Evolutionary conservation across 805 yeast species (phyloP).

Genomic region (Candida arabinofermentans): DNA sequence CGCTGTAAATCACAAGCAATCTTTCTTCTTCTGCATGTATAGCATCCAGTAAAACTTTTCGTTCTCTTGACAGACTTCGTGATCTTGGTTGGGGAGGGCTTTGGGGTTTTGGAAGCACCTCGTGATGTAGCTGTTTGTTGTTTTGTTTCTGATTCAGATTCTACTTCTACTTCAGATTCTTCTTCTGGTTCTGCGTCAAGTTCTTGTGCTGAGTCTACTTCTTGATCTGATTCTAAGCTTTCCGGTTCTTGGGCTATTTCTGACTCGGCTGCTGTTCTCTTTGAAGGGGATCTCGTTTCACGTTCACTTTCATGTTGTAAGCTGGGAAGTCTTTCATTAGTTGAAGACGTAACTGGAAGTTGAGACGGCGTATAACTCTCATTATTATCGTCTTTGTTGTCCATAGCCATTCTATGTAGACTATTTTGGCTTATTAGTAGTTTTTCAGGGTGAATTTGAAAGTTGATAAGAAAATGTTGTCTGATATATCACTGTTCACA

Average conservation of each 20-base stretch:
- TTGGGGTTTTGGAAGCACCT: neutral
- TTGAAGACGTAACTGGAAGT: no score
- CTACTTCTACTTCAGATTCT: neutral
- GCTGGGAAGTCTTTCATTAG: no score
- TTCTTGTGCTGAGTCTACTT: neutral
- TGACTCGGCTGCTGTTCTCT: neutral
- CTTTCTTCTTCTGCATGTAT: constrained; percentile 78
- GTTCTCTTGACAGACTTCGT: constrained; percentile 33
- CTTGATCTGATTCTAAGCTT: no score
- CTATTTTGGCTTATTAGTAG: no score
- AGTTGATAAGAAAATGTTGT: no score
- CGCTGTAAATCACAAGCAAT: constrained; percentile 72
- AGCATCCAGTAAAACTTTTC: constrained; percentile 85
- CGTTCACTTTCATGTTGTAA: neutral
- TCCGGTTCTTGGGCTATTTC: neutral
- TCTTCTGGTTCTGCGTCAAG: neutral
- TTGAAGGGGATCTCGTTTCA: neutral
- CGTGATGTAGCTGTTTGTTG: neutral
- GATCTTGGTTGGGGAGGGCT: neutral
- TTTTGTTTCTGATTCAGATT: neutral
- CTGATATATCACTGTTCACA: no score
- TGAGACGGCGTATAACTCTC: no score
- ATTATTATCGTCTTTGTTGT: no score
- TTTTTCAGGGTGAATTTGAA: no score
- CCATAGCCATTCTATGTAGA: no score